Evolutionary conservation across 805 yeast genomes (phyloP), one percentile per base, ranked within the genome.

Genomic region (Kuraishia borneana): DNA sequence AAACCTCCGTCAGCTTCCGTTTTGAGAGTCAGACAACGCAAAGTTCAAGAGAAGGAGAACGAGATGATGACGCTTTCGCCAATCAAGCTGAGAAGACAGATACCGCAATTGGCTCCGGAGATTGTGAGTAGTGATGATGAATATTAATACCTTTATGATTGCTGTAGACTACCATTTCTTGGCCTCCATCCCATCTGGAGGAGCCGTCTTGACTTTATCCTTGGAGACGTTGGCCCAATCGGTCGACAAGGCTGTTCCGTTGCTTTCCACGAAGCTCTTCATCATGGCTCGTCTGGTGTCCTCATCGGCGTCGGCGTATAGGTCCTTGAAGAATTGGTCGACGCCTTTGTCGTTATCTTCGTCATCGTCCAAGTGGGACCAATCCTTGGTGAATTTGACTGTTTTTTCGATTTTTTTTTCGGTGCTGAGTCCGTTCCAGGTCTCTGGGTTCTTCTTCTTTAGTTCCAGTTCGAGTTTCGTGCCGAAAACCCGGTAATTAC

Each of bases 281-380:
- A 84, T 81, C 97, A 92, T 92, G 2, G 99, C 99, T 34, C 94
- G 65, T 44, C 64, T 65, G 1, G 94, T 79, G 47, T 92, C 96
- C 6, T 82, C 92, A 50, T 87, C 94, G 0, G 94, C 89, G 42
- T 70, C 76, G 19, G 68, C 67, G 57, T 81, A 92, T 8, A 92
- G 50, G 42, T 74, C 65, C 44, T 74, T 70, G 60, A 92, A 92
- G 47, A 92, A 88, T 1, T 65, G 76, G 39, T 75, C 73, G 3
- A 74, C 73, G 18, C 68, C 71, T 10, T 62, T 63, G 0, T 63
- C 61, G 18, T 60, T 66, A 12, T 61, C 63, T 9, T 60, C 68
- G 1, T 55, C 62, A 3, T 68, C 73, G 1, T 58, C 65, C 17
- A 32, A 20, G 12, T 16, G 12, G 26, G 13, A 19, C 32, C 19